Evolutionary conservation across 768 basidiomycete genomes (phyloP), one percentile per base, ranked within the genome.

Genomic region (Amanita rubescens): DNA sequence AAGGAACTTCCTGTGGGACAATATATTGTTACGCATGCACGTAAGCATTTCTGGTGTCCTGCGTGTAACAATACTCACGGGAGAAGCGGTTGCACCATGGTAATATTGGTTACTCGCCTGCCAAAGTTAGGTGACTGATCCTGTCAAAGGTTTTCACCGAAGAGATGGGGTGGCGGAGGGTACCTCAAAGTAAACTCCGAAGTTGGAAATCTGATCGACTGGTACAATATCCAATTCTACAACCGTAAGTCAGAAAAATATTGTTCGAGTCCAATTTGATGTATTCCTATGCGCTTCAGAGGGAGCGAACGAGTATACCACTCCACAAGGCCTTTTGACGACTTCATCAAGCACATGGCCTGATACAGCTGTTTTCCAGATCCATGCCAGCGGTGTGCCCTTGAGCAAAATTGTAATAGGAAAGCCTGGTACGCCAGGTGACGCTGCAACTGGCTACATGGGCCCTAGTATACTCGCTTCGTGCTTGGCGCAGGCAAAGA

Each of bases 391-490:
- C 49, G 79, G 80, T 24, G 74, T 84, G 10, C 55, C 68, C 2
- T 59, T 77, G 24, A 57, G 75, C 63, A 85, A 87, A 65, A 68
- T 85, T 45, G 76, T 85, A 57, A 82, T 87, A 58, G 83, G 82
- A 8, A 85, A 85, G 65, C 83, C 82, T 0, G 78, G 75, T 0
- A 58, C 50, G 10, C 51, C 68, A 0, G 54, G 59, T 2, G 74
- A 75, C 37, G 79, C 80, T 1, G 68, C 48, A 52, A 80, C 75
- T 53, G 77, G 81, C 1, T 84, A 74, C 65, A 78, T 86, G 55
- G 62, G 58, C 37, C 67, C 80, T 0, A 54, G 68, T 1, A 73
- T 72, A n/a, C 69, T 87, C 12, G 72, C 77, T 0, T 58, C 62
- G 0, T 86, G 85, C 58, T 70, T 85, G 24, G 55, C 67, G 8